Percentiles rank a stretch among this genome's conserved stretches.
Conservation (phyloP, 805 yeast genomes). For the Candida caryicola region DNA sequence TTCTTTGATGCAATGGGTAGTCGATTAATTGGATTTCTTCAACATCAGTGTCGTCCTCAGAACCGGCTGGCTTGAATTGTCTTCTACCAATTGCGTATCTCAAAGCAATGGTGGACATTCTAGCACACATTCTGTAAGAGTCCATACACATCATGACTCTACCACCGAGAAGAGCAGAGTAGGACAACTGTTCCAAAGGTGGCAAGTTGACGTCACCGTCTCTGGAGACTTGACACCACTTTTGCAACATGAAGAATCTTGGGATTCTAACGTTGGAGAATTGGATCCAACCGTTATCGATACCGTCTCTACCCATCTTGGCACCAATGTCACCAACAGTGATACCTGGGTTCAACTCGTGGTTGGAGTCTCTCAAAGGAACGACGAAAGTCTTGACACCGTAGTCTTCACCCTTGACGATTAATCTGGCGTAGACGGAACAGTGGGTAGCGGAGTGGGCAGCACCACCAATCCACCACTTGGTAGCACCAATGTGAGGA, state of each 20-base stretch:
- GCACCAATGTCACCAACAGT: constrained; percentile 47
- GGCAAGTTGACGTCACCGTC: constrained; percentile 42
- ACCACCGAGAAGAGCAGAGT: constrained; percentile 43
- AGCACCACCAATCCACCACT: constrained; percentile 53
- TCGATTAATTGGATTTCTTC: constrained; percentile 42
- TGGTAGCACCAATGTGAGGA: constrained; percentile 48
- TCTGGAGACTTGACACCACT: constrained; percentile 38
- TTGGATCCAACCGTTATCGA: constrained; percentile 50
- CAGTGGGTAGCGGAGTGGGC: constrained; percentile 47
- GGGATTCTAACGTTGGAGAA: constrained; percentile 43
- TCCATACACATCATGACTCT: constrained; percentile 45
- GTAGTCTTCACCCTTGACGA: constrained; percentile 43
- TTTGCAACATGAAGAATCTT: constrained; percentile 46
- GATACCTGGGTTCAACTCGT: constrained; percentile 43
- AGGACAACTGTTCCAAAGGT: constrained; percentile 45
- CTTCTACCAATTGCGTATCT: constrained; percentile 47
- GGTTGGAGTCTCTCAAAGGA: constrained; percentile 44
- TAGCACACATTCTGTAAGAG: constrained; percentile 41
- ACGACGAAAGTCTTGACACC: constrained; percentile 47
- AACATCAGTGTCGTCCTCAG: constrained; percentile 12
- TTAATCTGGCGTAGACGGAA: constrained; percentile 40
- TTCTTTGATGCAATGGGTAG: constrained; percentile 45
- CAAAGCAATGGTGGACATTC: constrained; percentile 42
- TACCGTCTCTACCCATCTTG: constrained; percentile 49
- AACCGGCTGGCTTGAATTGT: constrained; percentile 38